Conservation (phyloP, 2,329 filamentous ascomycete genomes). For the Sclerotinia subarctica region DNA sequence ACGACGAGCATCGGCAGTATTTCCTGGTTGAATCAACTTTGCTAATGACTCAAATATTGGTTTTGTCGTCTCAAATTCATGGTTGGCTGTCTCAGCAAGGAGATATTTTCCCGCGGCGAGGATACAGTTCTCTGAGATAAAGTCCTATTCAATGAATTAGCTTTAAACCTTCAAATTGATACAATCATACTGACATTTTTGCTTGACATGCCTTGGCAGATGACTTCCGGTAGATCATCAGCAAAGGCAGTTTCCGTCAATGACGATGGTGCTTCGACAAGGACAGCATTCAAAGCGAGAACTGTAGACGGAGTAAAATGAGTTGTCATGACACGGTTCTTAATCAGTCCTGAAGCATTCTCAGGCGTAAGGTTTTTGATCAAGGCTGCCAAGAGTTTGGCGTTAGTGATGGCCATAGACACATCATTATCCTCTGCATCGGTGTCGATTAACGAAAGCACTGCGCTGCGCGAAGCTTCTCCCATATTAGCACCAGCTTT, state of each 20-base stretch:
- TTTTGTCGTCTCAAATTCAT: slow-evolving; percentile 73
- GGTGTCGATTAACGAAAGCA: slow-evolving; percentile 83
- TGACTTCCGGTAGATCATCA: slow-evolving; percentile 71
- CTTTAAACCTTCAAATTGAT: background rate
- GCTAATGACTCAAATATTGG: slow-evolving; percentile 77
- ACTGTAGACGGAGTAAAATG: slow-evolving; percentile 76
- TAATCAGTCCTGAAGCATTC: slow-evolving; percentile 56
- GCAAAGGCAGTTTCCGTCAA: slow-evolving; percentile 63
- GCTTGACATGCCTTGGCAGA: slow-evolving; percentile 75
- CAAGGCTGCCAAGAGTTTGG: slow-evolving; percentile 82
- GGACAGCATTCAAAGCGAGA: slow-evolving; percentile 81
- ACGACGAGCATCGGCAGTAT: slow-evolving; percentile 77
- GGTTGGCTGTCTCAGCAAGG: slow-evolving; percentile 61
- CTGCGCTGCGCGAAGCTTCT: slow-evolving; percentile 80
- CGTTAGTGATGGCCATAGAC: slow-evolving; percentile 83
- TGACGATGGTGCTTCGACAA: slow-evolving; percentile 73
- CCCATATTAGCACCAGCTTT: slow-evolving; percentile 95
- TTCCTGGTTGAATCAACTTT: slow-evolving; percentile 70
- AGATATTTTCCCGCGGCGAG: slow-evolving; percentile 90
- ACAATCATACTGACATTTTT: slow-evolving; percentile 61
- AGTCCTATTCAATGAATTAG: slow-evolving; percentile 52
- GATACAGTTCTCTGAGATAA: slow-evolving; percentile 83
- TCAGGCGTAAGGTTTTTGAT: slow-evolving; percentile 81
- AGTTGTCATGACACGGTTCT: slow-evolving; percentile 73
- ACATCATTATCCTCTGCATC: slow-evolving; percentile 73